Evolutionary conservation across 1,284 basidiomycete genomes (phyloP).

Genomic region (Rhodotorula mucilaginosa): DNA sequence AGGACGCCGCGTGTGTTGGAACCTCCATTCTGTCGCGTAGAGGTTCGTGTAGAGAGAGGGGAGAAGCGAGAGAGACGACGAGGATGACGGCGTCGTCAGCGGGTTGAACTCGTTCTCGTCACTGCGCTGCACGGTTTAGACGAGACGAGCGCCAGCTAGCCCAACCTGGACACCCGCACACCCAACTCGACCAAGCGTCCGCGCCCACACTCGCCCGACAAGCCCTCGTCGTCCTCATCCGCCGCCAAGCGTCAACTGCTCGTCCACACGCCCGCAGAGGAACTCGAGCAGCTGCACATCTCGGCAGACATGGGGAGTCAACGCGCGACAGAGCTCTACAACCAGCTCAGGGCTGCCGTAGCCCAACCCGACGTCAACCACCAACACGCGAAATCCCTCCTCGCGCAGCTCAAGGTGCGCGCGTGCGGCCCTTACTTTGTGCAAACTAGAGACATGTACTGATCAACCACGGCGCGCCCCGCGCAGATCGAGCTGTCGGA

Average conservation of each 20-base stretch:
- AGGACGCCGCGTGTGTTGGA: not conserved
- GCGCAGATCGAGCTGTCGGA: conserved; percentile 72
- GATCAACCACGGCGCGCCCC: not conserved
- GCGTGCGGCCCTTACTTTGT: not conserved
- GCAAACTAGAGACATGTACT: not conserved
- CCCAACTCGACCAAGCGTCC: conserved; percentile 20
- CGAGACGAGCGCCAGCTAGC: not conserved
- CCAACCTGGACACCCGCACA: not conserved
- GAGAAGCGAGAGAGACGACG: not conserved
- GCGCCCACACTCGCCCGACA: conserved; percentile 17
- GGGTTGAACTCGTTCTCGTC: too few relatives aligned
- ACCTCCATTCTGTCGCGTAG: not conserved
- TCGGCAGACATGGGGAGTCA: conserved; percentile 33
- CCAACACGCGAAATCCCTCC: conserved; percentile 54
- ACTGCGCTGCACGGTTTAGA: too few relatives aligned
- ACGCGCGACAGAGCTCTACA: conserved; percentile 58
- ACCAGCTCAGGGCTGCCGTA: conserved; percentile 36
- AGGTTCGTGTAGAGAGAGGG: not conserved
- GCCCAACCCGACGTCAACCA: conserved; percentile 35
- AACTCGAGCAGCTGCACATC: conserved; percentile 27
- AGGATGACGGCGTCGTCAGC: not conserved
- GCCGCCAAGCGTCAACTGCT: conserved; percentile 6
- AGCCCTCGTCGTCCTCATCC: not conserved
- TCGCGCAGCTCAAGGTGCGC: conserved; percentile 71
- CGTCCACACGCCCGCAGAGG: conserved; percentile 15